A percentile compares a stretch with the other conserved stretches of the same genome.
Conservation (phyloP, 305 asterid genomes). For the Rubia tinctorum region DNA sequence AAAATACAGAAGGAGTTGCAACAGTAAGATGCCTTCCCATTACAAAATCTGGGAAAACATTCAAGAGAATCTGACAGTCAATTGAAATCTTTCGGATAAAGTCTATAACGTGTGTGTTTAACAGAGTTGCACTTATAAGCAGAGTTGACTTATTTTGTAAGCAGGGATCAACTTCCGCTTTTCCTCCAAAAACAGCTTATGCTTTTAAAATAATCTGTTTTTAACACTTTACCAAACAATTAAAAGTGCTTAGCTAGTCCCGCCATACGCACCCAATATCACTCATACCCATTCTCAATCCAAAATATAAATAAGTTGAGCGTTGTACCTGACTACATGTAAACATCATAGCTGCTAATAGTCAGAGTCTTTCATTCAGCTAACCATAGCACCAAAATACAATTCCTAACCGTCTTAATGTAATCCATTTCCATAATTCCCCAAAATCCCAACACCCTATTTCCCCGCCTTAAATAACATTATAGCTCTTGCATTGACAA, state of each 20-base stretch:
- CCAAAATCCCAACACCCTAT: not conserved
- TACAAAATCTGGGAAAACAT: not conserved
- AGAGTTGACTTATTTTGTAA: too few relatives aligned
- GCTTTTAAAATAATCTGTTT: not conserved
- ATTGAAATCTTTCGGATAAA: not conserved
- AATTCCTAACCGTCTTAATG: not conserved
- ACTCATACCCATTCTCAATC: not conserved
- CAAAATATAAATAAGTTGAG: not conserved
- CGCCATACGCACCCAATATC: too few relatives aligned
- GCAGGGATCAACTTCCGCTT: too few relatives aligned
- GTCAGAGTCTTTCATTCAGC: not conserved
- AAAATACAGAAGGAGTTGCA: not conserved
- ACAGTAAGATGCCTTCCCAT: not conserved
- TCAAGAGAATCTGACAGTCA: not conserved
- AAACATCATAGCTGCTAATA: not conserved
- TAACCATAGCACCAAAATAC: not conserved
- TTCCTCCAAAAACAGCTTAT: too few relatives aligned
- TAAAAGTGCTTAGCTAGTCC: too few relatives aligned
- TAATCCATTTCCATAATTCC: constrained; percentile 4
- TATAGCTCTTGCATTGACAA: not conserved
- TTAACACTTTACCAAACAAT: too few relatives aligned
- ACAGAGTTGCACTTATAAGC: too few relatives aligned
- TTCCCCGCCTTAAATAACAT: not conserved
- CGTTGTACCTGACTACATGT: not conserved
- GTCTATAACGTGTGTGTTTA: not conserved